Evolutionary conservation across 768 basidiomycete genomes (phyloP).

Genomic region (Tricholoma bakamatsutake): DNA sequence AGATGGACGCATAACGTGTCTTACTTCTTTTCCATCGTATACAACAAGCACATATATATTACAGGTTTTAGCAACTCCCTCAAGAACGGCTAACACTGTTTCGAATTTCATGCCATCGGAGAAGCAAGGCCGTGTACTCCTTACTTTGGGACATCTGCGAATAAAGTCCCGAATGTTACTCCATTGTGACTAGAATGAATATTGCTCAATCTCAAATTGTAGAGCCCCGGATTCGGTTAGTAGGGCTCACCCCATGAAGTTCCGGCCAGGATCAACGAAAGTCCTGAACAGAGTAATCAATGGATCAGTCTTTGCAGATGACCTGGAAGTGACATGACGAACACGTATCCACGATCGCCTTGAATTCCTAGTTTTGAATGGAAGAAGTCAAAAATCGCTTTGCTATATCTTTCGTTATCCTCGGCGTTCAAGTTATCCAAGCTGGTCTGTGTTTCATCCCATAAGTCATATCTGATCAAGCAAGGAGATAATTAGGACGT

Average conservation of each 20-base stretch:
- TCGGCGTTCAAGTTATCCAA: constrained; percentile 49
- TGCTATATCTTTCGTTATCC: constrained; percentile 48
- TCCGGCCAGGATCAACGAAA: constrained; percentile 50
- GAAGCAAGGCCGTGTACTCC: background rate
- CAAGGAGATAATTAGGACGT: constrained; percentile 18
- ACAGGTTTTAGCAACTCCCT: too few relatives aligned
- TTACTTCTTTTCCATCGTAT: too few relatives aligned
- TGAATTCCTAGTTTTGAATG: constrained; percentile 44
- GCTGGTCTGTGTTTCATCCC: constrained; percentile 36
- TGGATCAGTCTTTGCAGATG: background rate
- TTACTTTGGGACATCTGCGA: constrained; percentile 11
- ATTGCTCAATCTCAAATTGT: background rate
- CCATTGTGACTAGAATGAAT: constrained; percentile 28
- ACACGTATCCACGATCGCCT: constrained; percentile 59
- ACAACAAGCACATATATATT: too few relatives aligned
- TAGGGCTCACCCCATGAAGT: constrained; percentile 37
- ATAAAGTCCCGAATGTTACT: constrained; percentile 42
- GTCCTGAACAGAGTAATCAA: constrained; percentile 18
- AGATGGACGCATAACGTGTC: too few relatives aligned
- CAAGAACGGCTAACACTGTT: too few relatives aligned
- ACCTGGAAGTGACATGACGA: constrained; percentile 3
- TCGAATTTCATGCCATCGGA: too few relatives aligned
- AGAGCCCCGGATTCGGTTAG: background rate
- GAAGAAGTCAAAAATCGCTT: constrained; percentile 49
- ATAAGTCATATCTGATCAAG: background rate